Evolutionary conservation across 768 basidiomycete genomes (phyloP).

Genomic region (Russula sp.): DNA sequence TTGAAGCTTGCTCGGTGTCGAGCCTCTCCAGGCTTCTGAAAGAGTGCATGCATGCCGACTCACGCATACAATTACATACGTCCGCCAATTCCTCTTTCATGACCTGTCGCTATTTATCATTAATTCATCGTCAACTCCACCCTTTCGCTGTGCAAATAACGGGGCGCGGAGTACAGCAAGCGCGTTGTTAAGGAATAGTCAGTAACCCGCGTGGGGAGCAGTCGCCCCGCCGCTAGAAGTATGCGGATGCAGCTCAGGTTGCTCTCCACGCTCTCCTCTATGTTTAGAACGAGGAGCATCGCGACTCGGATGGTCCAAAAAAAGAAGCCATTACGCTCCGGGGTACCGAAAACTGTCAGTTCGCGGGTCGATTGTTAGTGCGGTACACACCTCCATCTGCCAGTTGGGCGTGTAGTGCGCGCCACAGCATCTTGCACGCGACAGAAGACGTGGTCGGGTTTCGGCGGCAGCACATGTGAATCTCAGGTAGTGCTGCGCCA

Average conservation of each 20-base stretch:
- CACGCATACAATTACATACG: conserved; percentile 87
- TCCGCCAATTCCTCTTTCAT: conserved; percentile 88
- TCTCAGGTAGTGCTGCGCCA: too few relatives aligned
- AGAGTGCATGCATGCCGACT: conserved; percentile 64
- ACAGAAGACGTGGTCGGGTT: too few relatives aligned
- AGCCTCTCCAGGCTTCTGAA: conserved; percentile 55
- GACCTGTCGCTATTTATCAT: conserved; percentile 46
- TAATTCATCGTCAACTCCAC: conserved; percentile 2
- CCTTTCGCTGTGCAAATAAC: not conserved
- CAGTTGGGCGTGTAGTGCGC: conserved; percentile 99
- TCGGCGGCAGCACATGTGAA: too few relatives aligned
- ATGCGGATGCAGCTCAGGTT: conserved; percentile 85
- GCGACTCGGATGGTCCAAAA: conserved; percentile 65
- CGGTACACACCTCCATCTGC: conserved; percentile 81
- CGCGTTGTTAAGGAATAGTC: conserved; percentile 87
- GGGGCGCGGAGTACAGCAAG: conserved; percentile 49
- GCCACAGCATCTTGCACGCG: too few relatives aligned
- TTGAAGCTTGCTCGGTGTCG: conserved; percentile 48
- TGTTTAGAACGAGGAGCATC: conserved; percentile 62
- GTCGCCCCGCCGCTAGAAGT: conserved; percentile 71
- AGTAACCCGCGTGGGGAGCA: conserved; percentile 89
- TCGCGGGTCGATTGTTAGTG: not conserved
- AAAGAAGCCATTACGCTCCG: conserved; percentile 72
- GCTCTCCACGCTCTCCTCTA: too few relatives aligned
- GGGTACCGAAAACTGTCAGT: not conserved